Evolutionary conservation across 257 asterid genomes (phyloP).

Genomic region (Nicotiana sylvestris): DNA sequence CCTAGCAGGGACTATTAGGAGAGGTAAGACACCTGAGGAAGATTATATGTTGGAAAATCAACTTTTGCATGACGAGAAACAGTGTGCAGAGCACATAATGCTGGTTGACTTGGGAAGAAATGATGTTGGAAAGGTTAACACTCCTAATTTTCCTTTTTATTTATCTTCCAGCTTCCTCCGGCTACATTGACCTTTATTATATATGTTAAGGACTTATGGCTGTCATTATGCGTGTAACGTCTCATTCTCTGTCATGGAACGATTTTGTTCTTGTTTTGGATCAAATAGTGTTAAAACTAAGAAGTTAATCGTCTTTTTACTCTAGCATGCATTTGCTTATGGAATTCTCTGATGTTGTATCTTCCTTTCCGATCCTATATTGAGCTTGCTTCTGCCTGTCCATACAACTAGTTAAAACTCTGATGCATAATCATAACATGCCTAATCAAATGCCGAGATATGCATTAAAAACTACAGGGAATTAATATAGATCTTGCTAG

Average conservation of each 20-base stretch:
- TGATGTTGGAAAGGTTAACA: conserved; percentile 92
- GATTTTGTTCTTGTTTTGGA: neutral
- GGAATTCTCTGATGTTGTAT: neutral
- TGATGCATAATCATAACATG: neutral
- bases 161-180: neutral
- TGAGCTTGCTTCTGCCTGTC: neutral
- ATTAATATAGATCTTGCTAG: neutral
- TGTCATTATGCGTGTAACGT: neutral
- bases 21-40: conserved; percentile 90
- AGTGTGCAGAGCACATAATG: conserved; percentile 98
- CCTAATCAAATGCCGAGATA: neutral
- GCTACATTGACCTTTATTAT: neutral
- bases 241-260: neutral
- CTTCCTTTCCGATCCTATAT: neutral
- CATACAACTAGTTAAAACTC: neutral
- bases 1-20: conserved; percentile 87
- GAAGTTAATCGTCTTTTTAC: neutral
- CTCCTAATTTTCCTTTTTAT: neutral
- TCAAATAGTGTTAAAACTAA: neutral
- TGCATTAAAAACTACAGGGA: neutral
- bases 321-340: neutral
- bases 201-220: neutral
- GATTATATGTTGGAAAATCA: conserved; percentile 84
- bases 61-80: conserved; percentile 83
- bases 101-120: conserved; percentile 98